phyloP scores from a whole-genome alignment of 345 rosid genomes.

The Brassica incana region DNA sequence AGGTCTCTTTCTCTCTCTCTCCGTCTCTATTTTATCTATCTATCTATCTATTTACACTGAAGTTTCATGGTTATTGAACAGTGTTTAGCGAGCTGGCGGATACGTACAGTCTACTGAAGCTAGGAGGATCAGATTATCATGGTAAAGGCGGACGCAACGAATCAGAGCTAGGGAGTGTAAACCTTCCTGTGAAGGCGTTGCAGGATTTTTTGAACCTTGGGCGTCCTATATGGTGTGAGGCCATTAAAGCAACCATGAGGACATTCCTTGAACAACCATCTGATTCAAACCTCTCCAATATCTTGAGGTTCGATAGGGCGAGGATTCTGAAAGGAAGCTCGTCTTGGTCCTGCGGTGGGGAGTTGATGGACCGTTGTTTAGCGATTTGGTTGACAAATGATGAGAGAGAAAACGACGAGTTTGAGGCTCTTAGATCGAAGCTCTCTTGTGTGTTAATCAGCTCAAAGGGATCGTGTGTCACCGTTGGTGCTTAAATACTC shows the following conservation, averaged over 20 bases:
- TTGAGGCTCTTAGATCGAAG: constrained; percentile 61
- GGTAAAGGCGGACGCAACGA: constrained; percentile 83
- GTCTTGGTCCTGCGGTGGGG: constrained; percentile 49
- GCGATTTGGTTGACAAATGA: constrained; percentile 63
- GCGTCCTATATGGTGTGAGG: constrained; percentile 79
- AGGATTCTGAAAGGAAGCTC: constrained; percentile 49
- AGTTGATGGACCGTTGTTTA: constrained; percentile 61
- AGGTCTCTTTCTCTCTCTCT: constrained; percentile 46
- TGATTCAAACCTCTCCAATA: constrained; percentile 55
- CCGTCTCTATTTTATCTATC: neutral
- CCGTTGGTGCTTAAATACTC: constrained; percentile 29
- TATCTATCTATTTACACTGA: neutral
- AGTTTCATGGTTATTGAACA: constrained; percentile 34
- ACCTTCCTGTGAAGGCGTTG: constrained; percentile 64
- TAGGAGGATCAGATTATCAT: constrained; percentile 95
- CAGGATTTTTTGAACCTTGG: constrained; percentile 72
- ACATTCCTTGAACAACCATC: constrained; percentile 66
- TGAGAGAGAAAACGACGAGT: constrained; percentile 59
- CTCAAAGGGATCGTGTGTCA: constrained; percentile 34
- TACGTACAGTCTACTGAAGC: constrained; percentile 69
- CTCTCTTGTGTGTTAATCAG: constrained; percentile 46
- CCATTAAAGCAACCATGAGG: constrained; percentile 55
- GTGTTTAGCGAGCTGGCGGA: constrained; percentile 83
- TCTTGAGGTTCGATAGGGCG: constrained; percentile 55
- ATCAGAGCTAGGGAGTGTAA: constrained; percentile 78